Evolutionary conservation across 2,329 filamentous ascomycete genomes (phyloP).

Genomic region (Epichloe sibirici): DNA sequence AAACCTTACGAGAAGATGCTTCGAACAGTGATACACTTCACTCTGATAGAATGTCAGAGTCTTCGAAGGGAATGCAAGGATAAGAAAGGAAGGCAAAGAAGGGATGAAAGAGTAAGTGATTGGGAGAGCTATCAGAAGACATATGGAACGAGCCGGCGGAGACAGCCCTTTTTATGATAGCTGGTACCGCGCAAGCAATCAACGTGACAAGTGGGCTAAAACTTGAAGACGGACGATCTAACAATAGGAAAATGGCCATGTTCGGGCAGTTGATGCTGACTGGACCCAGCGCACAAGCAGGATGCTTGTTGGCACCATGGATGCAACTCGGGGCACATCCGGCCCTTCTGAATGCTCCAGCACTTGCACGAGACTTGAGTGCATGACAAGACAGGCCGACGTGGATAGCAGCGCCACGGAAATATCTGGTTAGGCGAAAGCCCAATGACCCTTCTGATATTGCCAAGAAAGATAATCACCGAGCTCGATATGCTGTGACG

Average conservation of each 20-base stretch:
- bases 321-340: background rate
- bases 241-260: background rate
- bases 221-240: background rate
- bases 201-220: background rate
- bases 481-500: background rate
- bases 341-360: conserved; percentile 1
- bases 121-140: background rate
- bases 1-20: background rate
- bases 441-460: background rate
- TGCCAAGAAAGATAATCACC: background rate
- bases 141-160: background rate
- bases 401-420: background rate
- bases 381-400: conserved; percentile 2
- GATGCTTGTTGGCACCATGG: background rate
- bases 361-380: conserved; percentile 6
- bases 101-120: background rate
- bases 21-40: background rate
- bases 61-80: background rate
- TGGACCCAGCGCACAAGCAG: background rate
- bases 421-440: background rate
- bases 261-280: background rate
- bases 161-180: background rate
- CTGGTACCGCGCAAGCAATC: background rate
- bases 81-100: background rate
- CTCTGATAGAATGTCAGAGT: background rate